These are phyloP conservation scores for Yamadazyma tumulicola DNA, from an alignment of 805 yeast species.

Conservation along the genomic window DNA sequence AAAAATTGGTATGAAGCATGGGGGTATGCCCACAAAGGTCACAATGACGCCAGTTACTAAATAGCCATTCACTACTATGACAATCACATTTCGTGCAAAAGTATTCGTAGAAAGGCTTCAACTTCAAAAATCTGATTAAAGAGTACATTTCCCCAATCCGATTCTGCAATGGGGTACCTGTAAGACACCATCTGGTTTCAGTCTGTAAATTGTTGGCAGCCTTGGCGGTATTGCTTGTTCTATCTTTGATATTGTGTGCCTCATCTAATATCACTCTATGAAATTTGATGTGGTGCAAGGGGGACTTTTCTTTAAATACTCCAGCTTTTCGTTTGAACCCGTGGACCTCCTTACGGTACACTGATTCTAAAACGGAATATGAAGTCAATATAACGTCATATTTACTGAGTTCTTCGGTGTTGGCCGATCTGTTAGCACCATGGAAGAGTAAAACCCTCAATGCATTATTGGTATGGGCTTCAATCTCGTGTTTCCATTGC, in stretches of 20 bases:
- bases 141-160: conserved; percentile 96
- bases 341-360: conserved; percentile 71
- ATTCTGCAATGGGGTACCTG: conserved; percentile 96
- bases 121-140: conserved; percentile 74
- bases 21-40: conserved; percentile 86
- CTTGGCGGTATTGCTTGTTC: conserved; percentile 88
- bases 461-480: conserved; percentile 66
- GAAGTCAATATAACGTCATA: conserved; percentile 88
- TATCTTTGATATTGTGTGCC: conserved; percentile 95
- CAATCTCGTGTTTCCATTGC: conserved; percentile 97
- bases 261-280: conserved; percentile 90
- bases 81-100: conserved; percentile 95
- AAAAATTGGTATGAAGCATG: conserved; percentile 92
- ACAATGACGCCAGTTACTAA: conserved; percentile 79
- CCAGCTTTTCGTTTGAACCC: conserved; percentile 79
- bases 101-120: conserved; percentile 84
- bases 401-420: conserved; percentile 51
- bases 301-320: conserved; percentile 68
- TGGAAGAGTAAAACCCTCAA: conserved; percentile 74
- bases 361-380: conserved; percentile 87
- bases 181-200: conserved; percentile 80
- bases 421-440: conserved; percentile 73
- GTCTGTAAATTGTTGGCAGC: conserved; percentile 78
- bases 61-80: conserved; percentile 76
- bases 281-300: conserved; percentile 69